Conservation (phyloP, 2,329 filamentous ascomycete species). For the Pyrenochaeta sp. region DNA sequence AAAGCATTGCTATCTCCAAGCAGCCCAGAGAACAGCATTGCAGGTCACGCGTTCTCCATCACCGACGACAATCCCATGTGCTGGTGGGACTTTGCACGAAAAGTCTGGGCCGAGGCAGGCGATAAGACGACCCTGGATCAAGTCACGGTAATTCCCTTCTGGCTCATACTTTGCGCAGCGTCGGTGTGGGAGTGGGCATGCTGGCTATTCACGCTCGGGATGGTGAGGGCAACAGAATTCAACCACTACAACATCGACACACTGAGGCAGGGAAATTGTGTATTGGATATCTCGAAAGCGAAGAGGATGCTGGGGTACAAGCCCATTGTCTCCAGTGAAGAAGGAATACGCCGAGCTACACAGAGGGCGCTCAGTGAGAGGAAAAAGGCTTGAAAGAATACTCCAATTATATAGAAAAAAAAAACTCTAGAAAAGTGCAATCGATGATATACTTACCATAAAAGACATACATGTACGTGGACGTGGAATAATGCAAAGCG, state of each 20-base stretch:
- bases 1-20: slow-evolving; percentile 4
- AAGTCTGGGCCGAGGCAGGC: slow-evolving; percentile 8
- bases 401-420: too few relatives aligned
- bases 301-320: slow-evolving; percentile 7
- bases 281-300: slow-evolving; percentile 10
- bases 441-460: background rate
- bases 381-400: background rate
- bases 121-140: slow-evolving; percentile 1
- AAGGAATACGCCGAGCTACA: slow-evolving; percentile 4
- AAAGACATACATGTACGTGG: background rate
- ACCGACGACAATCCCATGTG: slow-evolving; percentile 10
- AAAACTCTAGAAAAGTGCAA: background rate
- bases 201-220: slow-evolving; percentile 6
- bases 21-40: background rate
- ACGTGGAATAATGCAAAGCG: background rate
- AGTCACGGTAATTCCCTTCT: background rate
- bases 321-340: slow-evolving; percentile 3
- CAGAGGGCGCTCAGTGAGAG: slow-evolving; percentile 1
- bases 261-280: slow-evolving; percentile 2
- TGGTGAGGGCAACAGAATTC: background rate
- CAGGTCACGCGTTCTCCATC: slow-evolving; percentile 17
- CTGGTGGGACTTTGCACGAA: slow-evolving; percentile 14
- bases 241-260: slow-evolving; percentile 3
- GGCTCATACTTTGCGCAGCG: background rate
- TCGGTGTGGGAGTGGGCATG: background rate